A percentile compares a stretch with the other conserved stretches of the same genome.
These are phyloP conservation scores for Blastosporella zonata DNA, from an alignment of 1,284 basidiomycete genomes.

Conservation along the genomic window DNA sequence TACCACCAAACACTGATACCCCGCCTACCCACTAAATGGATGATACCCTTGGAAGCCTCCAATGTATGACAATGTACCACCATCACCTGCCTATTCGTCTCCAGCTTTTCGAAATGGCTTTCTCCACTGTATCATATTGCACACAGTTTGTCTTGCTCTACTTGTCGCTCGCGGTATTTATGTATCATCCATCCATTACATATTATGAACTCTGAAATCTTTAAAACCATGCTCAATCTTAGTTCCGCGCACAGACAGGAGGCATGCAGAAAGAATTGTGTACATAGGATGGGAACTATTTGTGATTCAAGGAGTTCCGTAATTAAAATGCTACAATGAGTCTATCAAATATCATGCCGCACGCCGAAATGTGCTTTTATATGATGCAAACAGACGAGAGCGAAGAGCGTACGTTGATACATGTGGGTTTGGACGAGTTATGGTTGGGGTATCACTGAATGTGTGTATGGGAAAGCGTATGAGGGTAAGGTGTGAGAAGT, in stretches of 20 bases:
- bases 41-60: background rate
- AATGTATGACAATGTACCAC: constrained; percentile 4
- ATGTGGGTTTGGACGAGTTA: background rate
- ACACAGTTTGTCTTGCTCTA: background rate
- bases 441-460: constrained; percentile 3
- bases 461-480: background rate
- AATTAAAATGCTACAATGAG: background rate
- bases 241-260: background rate
- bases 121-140: background rate
- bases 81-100: background rate
- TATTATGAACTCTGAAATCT: too few species aligned
- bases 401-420: constrained; percentile 4
- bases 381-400: constrained; percentile 2
- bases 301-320: background rate
- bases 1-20: background rate
- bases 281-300: background rate
- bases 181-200: background rate
- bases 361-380: background rate
- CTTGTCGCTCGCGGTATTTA: background rate
- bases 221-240: too few species aligned
- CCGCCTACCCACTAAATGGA: background rate
- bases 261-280: background rate
- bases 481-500: background rate
- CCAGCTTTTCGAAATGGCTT: background rate
- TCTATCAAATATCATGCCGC: constrained; percentile 1